Percentiles rank a stretch among this genome's conserved stretches.
Evolutionary conservation across 2,329 filamentous ascomycete genomes (phyloP).

Genomic region (Fusarium drepaniforme): DNA sequence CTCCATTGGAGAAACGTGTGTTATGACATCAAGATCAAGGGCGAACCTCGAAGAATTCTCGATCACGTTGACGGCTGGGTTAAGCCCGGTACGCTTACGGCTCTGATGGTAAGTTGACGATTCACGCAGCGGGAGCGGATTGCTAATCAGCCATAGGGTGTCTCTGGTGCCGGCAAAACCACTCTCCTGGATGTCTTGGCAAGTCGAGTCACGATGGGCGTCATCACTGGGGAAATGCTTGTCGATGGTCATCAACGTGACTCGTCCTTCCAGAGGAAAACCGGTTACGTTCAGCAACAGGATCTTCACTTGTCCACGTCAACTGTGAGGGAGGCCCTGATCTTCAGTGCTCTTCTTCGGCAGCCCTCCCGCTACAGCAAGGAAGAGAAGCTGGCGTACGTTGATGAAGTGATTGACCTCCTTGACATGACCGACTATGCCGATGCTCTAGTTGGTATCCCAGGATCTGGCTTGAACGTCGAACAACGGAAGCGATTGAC

Average conservation of each 20-base stretch:
- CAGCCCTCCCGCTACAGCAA: conserved; percentile 52
- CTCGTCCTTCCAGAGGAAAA: neutral
- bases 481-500: conserved; percentile 63
- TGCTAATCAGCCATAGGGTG: neutral
- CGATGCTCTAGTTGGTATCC: conserved; percentile 61
- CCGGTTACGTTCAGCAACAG: neutral
- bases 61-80: neutral
- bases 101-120: neutral
- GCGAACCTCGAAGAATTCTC: neutral
- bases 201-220: neutral
- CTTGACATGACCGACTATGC: conserved; percentile 65
- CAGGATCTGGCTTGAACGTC: conserved; percentile 55
- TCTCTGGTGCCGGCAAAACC: neutral
- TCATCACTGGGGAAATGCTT: neutral
- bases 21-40: neutral
- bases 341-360: conserved; percentile 55
- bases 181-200: neutral
- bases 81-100: neutral
- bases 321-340: conserved; percentile 55
- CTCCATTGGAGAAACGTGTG: neutral
- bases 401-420: conserved; percentile 64
- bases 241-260: neutral
- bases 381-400: conserved; percentile 61
- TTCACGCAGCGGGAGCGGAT: too few relatives aligned
- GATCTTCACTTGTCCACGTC: neutral